Base-by-base conservation (phyloP, 345 rosid species). In the Eucalyptus viminalis region DNA sequence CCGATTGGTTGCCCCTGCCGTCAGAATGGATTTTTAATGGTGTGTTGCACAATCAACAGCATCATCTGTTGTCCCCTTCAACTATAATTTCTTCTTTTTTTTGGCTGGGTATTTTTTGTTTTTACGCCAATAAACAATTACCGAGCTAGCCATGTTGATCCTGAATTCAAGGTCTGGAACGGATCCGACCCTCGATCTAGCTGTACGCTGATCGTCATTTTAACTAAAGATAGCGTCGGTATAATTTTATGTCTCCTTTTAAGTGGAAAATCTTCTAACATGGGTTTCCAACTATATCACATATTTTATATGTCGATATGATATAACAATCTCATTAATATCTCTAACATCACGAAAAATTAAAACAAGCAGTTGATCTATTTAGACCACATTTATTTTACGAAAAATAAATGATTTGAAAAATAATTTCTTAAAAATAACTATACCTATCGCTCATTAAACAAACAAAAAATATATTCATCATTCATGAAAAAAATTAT, bases 391-490 rank as follows among this genome's bases (percentile, higher is more conserved):
- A 12, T 60, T 60, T 69, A 8, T 31, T 69, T 31, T 1, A 8
- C 0, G 0, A 16, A 31, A 69, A 69, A 69, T 15, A 0, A 31
- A 31, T 8, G 1, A 3, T 16, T 31, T 16, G 2, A 3, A 31
- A 69, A 17, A 15, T 5, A 3, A 0, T 14, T 69, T 69, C 12
- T 1, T 69, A 69, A 69, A 31, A 31, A 31, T n/a, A 16, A 34
- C 1, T 11, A 1, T 4, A 6, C 6, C 0, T 16, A 69, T 15
- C 0, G 1, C 80, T 31, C 22, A 69, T 31, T 3, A 8, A 16
- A 69, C 3, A 4, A 69, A 16, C 7, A 17, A 34, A 69, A 31
- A 3, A 16, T 69, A 69, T 34, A 25, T 16, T 31, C 24, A 69
- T 69, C 2, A 5, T 15, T 19, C 22, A 31, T 5, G 1, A 16